Evolutionary conservation across 352 stramenopile genomes (phyloP).

Genomic region (Nothophytophthora sp.): DNA sequence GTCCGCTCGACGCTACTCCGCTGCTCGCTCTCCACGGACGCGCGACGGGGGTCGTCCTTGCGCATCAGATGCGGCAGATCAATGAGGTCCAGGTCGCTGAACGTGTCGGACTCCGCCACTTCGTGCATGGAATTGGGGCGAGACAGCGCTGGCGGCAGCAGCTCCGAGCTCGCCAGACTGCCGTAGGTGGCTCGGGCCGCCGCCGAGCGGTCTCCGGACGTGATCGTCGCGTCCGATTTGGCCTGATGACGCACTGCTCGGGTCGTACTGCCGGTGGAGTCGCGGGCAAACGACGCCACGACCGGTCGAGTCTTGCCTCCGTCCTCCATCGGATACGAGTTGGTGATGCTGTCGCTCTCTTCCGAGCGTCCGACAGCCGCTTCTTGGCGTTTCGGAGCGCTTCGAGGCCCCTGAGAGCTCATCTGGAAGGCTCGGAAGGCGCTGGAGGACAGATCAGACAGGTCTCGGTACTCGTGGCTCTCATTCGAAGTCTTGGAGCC

Average conservation of each 20-base stretch:
- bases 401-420: constrained; percentile 22
- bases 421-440: constrained; percentile 68
- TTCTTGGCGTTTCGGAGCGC: constrained; percentile 19
- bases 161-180: constrained; percentile 35
- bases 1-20: constrained; percentile 16
- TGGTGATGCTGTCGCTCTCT: constrained; percentile 19
- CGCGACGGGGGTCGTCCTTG: constrained; percentile 38
- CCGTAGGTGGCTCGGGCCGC: constrained; percentile 21
- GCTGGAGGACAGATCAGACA: constrained; percentile 65
- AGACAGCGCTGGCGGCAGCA: constrained; percentile 21
- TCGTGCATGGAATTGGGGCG: constrained; percentile 53
- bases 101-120: constrained; percentile 64
- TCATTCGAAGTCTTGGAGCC: no score
- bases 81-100: constrained; percentile 74
- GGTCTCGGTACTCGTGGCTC: constrained; percentile 45
- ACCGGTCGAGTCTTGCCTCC: no score
- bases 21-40: constrained; percentile 26
- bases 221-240: constrained; percentile 8
- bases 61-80: constrained; percentile 75
- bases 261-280: constrained; percentile 27
- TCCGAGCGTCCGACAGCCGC: constrained; percentile 19
- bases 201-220: constrained; percentile 9
- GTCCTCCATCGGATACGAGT: no score
- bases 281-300: constrained; percentile 15
- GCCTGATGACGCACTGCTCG: constrained; percentile 21